Conservation (phyloP, 768 basidiomycete genomes). For the Piloderma croceum region DNA sequence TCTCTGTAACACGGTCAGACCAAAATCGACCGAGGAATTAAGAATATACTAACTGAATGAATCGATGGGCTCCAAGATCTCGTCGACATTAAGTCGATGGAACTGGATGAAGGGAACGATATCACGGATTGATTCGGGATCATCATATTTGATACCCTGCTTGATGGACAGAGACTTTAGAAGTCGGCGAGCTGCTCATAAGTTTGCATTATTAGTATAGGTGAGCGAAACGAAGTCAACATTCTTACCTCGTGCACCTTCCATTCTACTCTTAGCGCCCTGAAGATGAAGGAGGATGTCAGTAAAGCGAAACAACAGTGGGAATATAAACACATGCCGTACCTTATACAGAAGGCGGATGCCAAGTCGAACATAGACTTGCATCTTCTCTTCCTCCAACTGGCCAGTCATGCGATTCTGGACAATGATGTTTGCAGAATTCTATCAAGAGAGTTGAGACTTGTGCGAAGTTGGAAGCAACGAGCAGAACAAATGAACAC, state of each 20-base stretch:
- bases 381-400: constrained; percentile 97
- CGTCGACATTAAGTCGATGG: constrained; percentile 76
- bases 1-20: constrained; percentile 44
- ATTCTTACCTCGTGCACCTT: constrained; percentile 71
- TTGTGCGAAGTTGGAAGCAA: not conserved
- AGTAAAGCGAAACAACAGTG: constrained; percentile 1
- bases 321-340: constrained; percentile 5
- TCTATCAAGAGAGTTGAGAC: constrained; percentile 37
- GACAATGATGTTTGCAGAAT: constrained; percentile 97
- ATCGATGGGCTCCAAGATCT: constrained; percentile 76
- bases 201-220: constrained; percentile 7
- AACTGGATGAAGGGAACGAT: constrained; percentile 88
- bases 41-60: constrained; percentile 63
- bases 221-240: not conserved
- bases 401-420: constrained; percentile 91
- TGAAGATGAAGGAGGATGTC: constrained; percentile 19
- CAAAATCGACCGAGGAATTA: not conserved
- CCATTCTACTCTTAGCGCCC: constrained; percentile 85
- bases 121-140: constrained; percentile 74
- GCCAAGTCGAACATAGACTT: constrained; percentile 86
- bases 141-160: constrained; percentile 90
- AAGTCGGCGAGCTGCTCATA: constrained; percentile 59
- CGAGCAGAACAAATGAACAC: constrained; percentile 26
- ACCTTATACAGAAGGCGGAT: constrained; percentile 90
- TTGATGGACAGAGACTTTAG: constrained; percentile 89